Evolutionary conservation across 495 filamentous ascomycete species (phyloP).

Genomic region (Neurospora discreta): DNA sequence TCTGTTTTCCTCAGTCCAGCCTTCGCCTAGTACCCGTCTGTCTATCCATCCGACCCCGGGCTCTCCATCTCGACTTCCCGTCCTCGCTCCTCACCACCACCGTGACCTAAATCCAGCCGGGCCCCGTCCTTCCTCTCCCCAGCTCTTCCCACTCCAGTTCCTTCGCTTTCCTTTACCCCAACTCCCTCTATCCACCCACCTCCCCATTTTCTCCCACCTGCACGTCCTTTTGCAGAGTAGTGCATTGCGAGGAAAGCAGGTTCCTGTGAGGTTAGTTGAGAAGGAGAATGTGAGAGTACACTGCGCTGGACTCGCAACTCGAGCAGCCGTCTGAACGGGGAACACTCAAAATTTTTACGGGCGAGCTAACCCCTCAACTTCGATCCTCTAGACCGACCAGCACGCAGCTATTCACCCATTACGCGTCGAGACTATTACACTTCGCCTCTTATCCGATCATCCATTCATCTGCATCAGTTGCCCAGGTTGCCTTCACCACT

Average conservation of each 20-base stretch:
- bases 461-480: neutral
- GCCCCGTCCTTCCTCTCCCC: constrained; percentile 24
- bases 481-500: neutral
- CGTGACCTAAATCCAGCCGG: constrained; percentile 30
- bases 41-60: neutral
- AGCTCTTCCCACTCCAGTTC: constrained; percentile 14
- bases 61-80: constrained; percentile 19
- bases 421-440: neutral
- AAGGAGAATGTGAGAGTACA: neutral
- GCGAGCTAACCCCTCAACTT: neutral
- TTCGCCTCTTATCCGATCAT: neutral
- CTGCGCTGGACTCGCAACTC: neutral
- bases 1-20: constrained; percentile 8
- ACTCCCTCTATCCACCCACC: constrained; percentile 19
- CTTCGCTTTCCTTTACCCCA: constrained; percentile 21
- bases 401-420: neutral
- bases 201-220: constrained; percentile 20
- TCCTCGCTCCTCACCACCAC: constrained; percentile 29
- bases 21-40: constrained; percentile 3
- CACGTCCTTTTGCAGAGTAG: neutral
- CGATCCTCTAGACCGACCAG: neutral
- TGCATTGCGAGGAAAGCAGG: neutral
- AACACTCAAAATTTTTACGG: neutral
- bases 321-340: neutral
- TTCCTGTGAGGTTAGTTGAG: neutral